phyloP scores from a whole-genome alignment of 2,329 filamentous ascomycete genomes.

The Talaromyces sp. region DNA sequence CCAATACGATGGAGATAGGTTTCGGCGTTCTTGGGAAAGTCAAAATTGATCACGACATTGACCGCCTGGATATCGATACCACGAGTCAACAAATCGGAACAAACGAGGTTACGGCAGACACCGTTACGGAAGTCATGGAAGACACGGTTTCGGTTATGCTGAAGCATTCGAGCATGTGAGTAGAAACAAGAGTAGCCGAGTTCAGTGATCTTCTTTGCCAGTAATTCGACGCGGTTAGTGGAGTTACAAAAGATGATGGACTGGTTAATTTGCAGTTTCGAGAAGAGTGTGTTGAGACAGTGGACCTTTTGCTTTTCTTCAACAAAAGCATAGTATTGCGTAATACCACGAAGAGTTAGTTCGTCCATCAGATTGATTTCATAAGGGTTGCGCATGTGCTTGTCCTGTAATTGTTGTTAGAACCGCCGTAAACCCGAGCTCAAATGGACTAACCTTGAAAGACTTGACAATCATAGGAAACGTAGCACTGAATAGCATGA shows the following conservation, averaged over 20 bases:
- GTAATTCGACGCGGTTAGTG: constrained; percentile 92
- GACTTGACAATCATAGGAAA: constrained; percentile 96
- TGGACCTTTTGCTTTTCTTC: constrained; percentile 99
- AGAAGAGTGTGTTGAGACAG: constrained; percentile 97
- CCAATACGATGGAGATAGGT: constrained; percentile 98
- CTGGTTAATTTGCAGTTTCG: constrained; percentile 98
- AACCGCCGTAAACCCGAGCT: not conserved
- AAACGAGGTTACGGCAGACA: constrained; percentile 95
- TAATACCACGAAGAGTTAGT: constrained; percentile 94
- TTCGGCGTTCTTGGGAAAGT: constrained; percentile 98
- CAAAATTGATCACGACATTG: constrained; percentile 99
- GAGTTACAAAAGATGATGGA: constrained; percentile 99
- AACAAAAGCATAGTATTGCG: constrained; percentile 98
- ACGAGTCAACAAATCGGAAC: constrained; percentile 93
- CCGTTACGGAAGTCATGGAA: constrained; percentile 99
- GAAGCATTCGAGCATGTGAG: constrained; percentile 96
- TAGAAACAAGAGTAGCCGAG: constrained; percentile 99
- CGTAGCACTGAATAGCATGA: constrained; percentile 98
- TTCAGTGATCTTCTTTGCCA: constrained; percentile 99
- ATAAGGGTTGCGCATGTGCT: constrained; percentile 93
- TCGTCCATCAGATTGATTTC: constrained; percentile 99
- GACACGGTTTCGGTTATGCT: constrained; percentile 93
- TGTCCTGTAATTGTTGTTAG: constrained; percentile 57
- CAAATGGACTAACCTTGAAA: constrained; percentile 60
- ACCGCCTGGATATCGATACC: constrained; percentile 99